Conservation (phyloP, 306 rosid species). For the Sesbania bispinosa region DNA sequence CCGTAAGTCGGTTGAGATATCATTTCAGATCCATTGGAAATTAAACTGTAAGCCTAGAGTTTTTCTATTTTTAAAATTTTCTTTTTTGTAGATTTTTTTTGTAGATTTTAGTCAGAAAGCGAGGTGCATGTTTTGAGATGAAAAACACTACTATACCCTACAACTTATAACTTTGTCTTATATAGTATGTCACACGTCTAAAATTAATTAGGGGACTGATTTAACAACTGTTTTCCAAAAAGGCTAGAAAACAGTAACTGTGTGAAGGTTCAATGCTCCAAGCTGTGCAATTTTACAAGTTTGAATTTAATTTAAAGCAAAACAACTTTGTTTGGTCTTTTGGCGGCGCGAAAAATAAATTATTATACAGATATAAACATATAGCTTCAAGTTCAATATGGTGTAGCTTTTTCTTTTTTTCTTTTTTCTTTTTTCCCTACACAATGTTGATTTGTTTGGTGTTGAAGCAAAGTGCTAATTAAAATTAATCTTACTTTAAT, state of each 20-base stretch:
- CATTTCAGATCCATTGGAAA: too few species aligned
- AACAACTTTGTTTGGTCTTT: background rate
- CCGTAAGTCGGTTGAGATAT: too few species aligned
- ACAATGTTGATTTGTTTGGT: conserved; percentile 12
- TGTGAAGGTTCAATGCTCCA: conserved; percentile 16
- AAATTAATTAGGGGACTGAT: background rate
- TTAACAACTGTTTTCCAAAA: background rate
- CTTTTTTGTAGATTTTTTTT: too few species aligned
- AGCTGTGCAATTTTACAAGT: background rate
- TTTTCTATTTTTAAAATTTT: too few species aligned
- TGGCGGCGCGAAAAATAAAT: background rate
- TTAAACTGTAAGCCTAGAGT: too few species aligned
- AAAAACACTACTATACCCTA: background rate
- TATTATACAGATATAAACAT: background rate
- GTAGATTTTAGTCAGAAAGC: too few species aligned
- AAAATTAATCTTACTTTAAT: conserved; percentile 29
- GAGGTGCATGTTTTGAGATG: background rate
- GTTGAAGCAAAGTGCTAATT: conserved; percentile 21
- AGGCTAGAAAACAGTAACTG: background rate
- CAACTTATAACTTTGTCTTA: conserved; percentile 15
- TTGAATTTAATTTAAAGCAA: background rate
- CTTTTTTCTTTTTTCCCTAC: too few species aligned
- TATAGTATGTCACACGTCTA: background rate
- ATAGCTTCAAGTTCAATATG: conserved; percentile 11
- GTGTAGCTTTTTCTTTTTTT: background rate